These are phyloP conservation scores for Phaseolus lunatus DNA, from an alignment of 306 rosid species.

Conservation along the genomic window DNA sequence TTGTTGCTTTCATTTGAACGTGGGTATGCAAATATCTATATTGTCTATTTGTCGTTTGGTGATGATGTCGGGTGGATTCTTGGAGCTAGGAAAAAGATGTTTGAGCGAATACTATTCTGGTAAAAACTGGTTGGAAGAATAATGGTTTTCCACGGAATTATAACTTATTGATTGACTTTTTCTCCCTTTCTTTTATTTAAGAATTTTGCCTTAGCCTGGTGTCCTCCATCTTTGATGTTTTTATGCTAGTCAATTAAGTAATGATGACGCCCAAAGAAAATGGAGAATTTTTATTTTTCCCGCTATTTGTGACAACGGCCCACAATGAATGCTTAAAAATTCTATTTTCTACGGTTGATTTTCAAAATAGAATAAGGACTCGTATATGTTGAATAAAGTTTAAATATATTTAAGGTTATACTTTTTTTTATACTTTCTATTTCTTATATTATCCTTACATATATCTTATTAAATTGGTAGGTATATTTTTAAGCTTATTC, in stretches of 20 bases:
- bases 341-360: too few species aligned
- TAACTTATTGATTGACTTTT: background rate
- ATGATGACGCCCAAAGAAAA: slow-evolving; percentile 27
- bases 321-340: background rate
- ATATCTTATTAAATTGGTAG: background rate
- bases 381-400: background rate
- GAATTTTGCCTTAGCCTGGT: background rate
- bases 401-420: background rate
- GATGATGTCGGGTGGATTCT: background rate
- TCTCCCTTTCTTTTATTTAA: background rate
- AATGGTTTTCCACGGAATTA: background rate
- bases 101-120: background rate
- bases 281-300: background rate
- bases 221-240: slow-evolving; percentile 13
- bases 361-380: background rate
- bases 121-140: background rate
- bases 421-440: background rate
- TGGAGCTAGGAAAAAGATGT: background rate
- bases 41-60: background rate
- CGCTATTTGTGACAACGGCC: background rate
- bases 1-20: slow-evolving; percentile 9
- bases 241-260: slow-evolving; percentile 7
- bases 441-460: background rate
- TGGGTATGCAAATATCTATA: background rate
- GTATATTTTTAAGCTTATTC: background rate